phyloP scores from a whole-genome alignment of 805 yeast genomes.

The Starmerella gropengiesseri region DNA sequence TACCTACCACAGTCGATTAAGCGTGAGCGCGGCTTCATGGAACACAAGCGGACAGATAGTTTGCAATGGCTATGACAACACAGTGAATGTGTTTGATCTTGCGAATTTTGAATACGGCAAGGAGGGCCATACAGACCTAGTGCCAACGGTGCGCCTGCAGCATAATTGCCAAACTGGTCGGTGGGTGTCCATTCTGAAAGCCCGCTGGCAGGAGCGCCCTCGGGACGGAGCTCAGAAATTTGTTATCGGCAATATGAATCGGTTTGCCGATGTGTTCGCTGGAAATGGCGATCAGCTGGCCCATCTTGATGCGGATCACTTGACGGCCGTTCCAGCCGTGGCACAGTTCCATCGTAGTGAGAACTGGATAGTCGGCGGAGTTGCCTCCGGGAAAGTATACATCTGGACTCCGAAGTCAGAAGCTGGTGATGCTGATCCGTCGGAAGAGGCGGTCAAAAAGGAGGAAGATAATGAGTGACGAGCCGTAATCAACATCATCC shows the following conservation, averaged over 20 bases:
- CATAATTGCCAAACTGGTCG: slow-evolving; percentile 96
- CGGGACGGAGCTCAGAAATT: slow-evolving; percentile 66
- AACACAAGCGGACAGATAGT: slow-evolving; percentile 56
- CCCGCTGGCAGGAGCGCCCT: slow-evolving; percentile 74
- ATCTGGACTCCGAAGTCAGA: slow-evolving; percentile 30
- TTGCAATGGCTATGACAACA: slow-evolving; percentile 88
- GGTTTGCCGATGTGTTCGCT: slow-evolving; percentile 72
- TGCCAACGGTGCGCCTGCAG: slow-evolving; percentile 53
- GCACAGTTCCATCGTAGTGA: slow-evolving; percentile 69
- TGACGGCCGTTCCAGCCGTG: slow-evolving; percentile 92
- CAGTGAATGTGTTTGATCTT: slow-evolving; percentile 60
- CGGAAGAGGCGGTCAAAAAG: not conserved
- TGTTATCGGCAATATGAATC: slow-evolving; percentile 86
- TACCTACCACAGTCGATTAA: slow-evolving; percentile 58
- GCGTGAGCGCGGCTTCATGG: slow-evolving; percentile 82
- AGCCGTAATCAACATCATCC: too few species aligned
- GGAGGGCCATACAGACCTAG: slow-evolving; percentile 27
- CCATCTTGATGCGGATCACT: slow-evolving; percentile 48
- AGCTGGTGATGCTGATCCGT: not conserved
- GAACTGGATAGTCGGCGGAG: slow-evolving; percentile 90
- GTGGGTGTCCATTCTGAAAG: slow-evolving; percentile 88
- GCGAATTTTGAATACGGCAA: slow-evolving; percentile 24
- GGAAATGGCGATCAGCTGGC: slow-evolving; percentile 69
- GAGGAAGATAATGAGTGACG: slow-evolving; percentile 1
- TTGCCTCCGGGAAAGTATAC: slow-evolving; percentile 83